phyloP scores from a whole-genome alignment of 306 rosid species.

The Adenanthera pavonina region DNA sequence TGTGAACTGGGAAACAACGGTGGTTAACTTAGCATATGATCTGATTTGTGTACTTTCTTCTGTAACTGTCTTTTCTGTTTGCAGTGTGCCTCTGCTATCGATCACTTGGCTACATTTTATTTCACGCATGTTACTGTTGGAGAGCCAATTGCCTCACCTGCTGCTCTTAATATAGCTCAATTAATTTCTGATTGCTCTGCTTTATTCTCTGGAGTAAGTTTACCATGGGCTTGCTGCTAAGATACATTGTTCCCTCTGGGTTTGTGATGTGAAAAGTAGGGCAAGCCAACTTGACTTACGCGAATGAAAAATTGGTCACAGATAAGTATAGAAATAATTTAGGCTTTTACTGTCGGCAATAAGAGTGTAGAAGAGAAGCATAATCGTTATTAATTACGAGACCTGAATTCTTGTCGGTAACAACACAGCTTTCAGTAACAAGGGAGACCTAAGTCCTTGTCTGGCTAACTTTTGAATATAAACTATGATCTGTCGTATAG shows the following conservation, averaged over 20 bases:
- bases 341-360: background rate
- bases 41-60: slow-evolving; percentile 22
- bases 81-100: slow-evolving; percentile 88
- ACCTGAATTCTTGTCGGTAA: background rate
- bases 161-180: slow-evolving; percentile 63
- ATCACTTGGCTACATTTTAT: slow-evolving; percentile 81
- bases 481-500: background rate
- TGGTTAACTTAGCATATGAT: background rate
- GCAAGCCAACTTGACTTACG: background rate
- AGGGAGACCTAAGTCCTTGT: background rate
- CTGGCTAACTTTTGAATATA: background rate
- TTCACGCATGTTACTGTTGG: slow-evolving; percentile 72
- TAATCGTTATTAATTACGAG: background rate
- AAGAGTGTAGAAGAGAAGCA: background rate
- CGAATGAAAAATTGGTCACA: background rate
- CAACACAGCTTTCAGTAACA: background rate
- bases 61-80: slow-evolving; percentile 28
- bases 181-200: slow-evolving; percentile 66
- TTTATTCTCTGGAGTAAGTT: slow-evolving; percentile 81
- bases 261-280: background rate
- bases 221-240: slow-evolving; percentile 21
- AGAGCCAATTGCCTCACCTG: slow-evolving; percentile 64
- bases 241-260: background rate
- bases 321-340: background rate
- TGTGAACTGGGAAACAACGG: slow-evolving; percentile 16